A percentile compares a stretch with the other conserved stretches of the same genome.
Conservation (phyloP, 2,329 filamentous ascomycete genomes). For the Colletotrichum eremochloae region DNA sequence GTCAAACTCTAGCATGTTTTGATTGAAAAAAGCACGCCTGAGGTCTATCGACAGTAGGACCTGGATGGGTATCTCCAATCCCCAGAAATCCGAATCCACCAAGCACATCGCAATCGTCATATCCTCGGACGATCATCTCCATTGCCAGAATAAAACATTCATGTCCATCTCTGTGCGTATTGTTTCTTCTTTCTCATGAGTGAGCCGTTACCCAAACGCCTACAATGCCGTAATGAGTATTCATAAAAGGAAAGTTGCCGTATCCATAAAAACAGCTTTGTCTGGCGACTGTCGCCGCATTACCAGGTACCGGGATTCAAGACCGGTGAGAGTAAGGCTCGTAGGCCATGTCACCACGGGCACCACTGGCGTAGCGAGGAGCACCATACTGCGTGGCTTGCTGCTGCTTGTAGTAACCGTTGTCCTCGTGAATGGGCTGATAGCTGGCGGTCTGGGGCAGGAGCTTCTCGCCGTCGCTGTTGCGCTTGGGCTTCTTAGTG, state of each 20-base stretch:
- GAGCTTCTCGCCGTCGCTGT: slow-evolving; percentile 65
- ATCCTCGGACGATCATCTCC: slow-evolving; percentile 18
- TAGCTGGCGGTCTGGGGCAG: slow-evolving; percentile 57
- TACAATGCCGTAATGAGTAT: slow-evolving; percentile 29
- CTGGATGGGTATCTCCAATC: slow-evolving; percentile 40
- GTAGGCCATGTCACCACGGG: slow-evolving; percentile 68
- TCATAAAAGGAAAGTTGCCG: slow-evolving; percentile 8
- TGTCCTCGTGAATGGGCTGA: slow-evolving; percentile 59
- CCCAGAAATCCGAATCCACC: slow-evolving; percentile 18
- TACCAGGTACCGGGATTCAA: slow-evolving; percentile 50
- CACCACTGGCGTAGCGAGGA: slow-evolving; percentile 56
- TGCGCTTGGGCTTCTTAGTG: slow-evolving; percentile 49
- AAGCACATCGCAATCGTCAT: slow-evolving; percentile 4
- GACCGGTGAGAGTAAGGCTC: slow-evolving; percentile 73
- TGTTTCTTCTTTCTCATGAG: slow-evolving; percentile 27
- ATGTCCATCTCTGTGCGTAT: slow-evolving; percentile 32
- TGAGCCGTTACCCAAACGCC: slow-evolving; percentile 39
- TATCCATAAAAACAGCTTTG: slow-evolving; percentile 10
- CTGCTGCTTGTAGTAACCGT: slow-evolving; percentile 56
- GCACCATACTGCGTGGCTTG: slow-evolving; percentile 52
- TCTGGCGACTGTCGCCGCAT: slow-evolving; percentile 14
- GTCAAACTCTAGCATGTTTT: slow-evolving; percentile 20
- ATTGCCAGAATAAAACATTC: slow-evolving; percentile 30
- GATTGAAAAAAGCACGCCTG: slow-evolving; percentile 32
- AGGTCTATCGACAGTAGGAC: slow-evolving; percentile 33